phyloP scores from a whole-genome alignment of 1,139 yeast species.

The Hyphopichia fennica region DNA sequence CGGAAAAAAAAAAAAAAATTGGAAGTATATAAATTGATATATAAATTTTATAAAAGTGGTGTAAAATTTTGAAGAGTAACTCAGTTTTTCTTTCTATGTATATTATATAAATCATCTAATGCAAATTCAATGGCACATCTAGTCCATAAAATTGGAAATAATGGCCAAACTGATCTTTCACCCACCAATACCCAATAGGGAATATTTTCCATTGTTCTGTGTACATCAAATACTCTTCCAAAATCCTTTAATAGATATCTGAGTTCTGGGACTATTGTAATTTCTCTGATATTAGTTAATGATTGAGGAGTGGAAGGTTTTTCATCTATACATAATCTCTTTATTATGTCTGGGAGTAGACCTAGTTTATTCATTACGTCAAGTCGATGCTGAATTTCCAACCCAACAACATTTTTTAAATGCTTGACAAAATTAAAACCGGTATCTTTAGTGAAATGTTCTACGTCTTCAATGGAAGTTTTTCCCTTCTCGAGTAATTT shows the following conservation, averaged over 20 bases:
- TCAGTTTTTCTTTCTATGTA: conserved; percentile 38
- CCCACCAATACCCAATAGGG: conserved; percentile 92
- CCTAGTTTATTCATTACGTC: conserved; percentile 81
- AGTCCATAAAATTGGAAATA: conserved; percentile 80
- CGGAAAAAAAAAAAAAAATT: no score
- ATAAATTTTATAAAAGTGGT: neutral
- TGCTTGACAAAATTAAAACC: conserved; percentile 35
- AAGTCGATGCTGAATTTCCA: conserved; percentile 82
- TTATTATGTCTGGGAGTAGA: conserved; percentile 65
- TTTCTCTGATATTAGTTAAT: conserved; percentile 58
- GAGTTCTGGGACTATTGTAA: conserved; percentile 88
- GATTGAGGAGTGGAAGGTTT: conserved; percentile 68
- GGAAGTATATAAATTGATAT: conserved; percentile 1
- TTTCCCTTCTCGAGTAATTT: conserved; percentile 1
- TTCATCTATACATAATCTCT: conserved; percentile 83
- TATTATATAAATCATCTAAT: conserved; percentile 70
- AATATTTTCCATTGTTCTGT: conserved; percentile 66
- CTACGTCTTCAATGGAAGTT: conserved; percentile 1
- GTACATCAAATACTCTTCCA: conserved; percentile 73
- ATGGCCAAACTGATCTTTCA: conserved; percentile 92
- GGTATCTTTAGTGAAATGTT: conserved; percentile 18
- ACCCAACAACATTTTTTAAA: conserved; percentile 37
- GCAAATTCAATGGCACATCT: conserved; percentile 90
- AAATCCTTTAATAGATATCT: conserved; percentile 67
- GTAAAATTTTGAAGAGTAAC: conserved; percentile 5